Conservation (phyloP, 176 grass and related monocot genomes). For the Avena atlantica region DNA sequence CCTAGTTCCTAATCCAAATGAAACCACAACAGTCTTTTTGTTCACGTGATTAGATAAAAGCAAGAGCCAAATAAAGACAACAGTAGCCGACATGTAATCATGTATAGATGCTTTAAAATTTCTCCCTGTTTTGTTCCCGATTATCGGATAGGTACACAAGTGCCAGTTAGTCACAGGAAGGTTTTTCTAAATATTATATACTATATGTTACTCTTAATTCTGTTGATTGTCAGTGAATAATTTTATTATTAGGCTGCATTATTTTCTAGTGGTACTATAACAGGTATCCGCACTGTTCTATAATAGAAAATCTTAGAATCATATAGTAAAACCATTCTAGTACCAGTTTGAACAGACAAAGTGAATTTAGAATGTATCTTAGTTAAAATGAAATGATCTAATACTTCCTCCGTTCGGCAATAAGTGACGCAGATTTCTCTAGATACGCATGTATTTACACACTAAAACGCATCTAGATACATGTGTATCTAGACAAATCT, state of each 20-base stretch:
- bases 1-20: too few relatives aligned
- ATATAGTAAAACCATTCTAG: slow-evolving; percentile 5
- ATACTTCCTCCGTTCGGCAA: background rate
- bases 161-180: background rate
- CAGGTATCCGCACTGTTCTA: background rate
- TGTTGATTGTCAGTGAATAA: background rate
- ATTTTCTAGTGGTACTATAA: background rate
- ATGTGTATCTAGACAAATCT: too few relatives aligned
- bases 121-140: background rate
- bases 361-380: slow-evolving; percentile 9
- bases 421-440: too few relatives aligned
- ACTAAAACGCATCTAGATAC: too few relatives aligned
- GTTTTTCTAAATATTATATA: background rate
- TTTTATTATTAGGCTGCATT: background rate
- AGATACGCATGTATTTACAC: too few relatives aligned
- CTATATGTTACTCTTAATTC: background rate
- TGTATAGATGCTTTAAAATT: background rate
- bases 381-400: background rate
- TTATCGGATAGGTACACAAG: slow-evolving; percentile 8
- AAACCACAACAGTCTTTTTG: too few relatives aligned
- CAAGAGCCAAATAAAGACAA: slow-evolving; percentile 4
- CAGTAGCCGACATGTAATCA: background rate
- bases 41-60: background rate
- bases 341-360: background rate
- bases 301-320: background rate